These are phyloP conservation scores for Tolypocladium capitatum DNA, from an alignment of 2,329 filamentous ascomycete species.

Conservation along the genomic window DNA sequence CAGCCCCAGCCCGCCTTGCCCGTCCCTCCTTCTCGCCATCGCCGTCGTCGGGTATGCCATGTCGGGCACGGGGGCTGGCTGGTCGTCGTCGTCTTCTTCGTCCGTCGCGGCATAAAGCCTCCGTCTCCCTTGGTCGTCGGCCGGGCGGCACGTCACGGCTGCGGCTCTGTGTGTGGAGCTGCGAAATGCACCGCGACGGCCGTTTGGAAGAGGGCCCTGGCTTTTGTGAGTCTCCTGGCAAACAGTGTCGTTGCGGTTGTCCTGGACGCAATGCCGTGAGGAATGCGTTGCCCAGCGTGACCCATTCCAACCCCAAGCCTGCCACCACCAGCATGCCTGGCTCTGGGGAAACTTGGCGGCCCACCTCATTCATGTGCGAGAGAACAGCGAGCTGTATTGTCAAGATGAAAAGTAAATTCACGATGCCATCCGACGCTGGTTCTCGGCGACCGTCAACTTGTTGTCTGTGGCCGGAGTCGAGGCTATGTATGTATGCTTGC, in stretches of 20 bases:
- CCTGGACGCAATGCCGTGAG: constrained; percentile 12
- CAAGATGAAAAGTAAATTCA: not conserved
- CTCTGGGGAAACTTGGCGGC: not conserved
- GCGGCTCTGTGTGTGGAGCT: not conserved
- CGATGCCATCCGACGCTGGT: not conserved
- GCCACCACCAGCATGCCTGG: constrained; percentile 1
- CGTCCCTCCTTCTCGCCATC: constrained; percentile 2
- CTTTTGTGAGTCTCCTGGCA: not conserved
- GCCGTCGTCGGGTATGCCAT: constrained; percentile 4
- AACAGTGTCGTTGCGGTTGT: not conserved
- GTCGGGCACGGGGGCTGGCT: not conserved
- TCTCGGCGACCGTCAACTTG: not conserved
- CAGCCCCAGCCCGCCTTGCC: constrained; percentile 14
- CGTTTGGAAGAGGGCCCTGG: not conserved
- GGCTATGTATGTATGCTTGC: too few species aligned
- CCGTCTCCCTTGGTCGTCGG: not conserved
- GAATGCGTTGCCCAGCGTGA: constrained; percentile 26
- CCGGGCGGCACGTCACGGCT: not conserved
- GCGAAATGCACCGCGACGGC: not conserved
- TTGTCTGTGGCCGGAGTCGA: not conserved
- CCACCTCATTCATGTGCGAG: not conserved
- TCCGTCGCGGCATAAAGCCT: not conserved
- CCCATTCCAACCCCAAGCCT: constrained; percentile 20
- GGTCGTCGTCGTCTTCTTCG: not conserved
- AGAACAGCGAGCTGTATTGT: not conserved